These are phyloP conservation scores for Backusella macrospora DNA, from an alignment of 192 early-diverging fungal species.

Conservation along the genomic window DNA sequence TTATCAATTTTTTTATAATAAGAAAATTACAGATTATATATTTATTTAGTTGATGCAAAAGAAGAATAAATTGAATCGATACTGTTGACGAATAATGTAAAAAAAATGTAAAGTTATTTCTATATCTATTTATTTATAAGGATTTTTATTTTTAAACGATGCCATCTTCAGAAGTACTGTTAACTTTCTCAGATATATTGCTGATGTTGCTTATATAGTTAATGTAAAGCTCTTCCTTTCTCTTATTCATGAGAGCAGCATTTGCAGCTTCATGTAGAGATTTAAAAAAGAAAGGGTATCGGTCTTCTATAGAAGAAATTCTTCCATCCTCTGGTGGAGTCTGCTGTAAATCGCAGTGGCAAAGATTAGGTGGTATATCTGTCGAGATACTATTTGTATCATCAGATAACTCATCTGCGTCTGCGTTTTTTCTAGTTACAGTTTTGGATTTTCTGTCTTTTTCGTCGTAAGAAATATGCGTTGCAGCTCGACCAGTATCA, in stretches of 20 bases:
- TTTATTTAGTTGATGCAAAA: too few species aligned
- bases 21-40: too few species aligned
- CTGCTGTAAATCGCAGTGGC: not conserved
- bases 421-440: not conserved
- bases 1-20: too few species aligned
- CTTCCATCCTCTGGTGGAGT: not conserved
- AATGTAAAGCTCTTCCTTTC: slow-evolving; percentile 2
- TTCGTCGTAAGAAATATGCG: not conserved
- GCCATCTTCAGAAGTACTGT: not conserved
- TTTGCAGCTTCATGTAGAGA: slow-evolving; percentile 32
- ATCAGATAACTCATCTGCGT: not conserved
- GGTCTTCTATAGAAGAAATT: slow-evolving; percentile 30
- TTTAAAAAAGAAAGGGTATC: slow-evolving; percentile 35
- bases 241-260: slow-evolving; percentile 23
- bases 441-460: not conserved
- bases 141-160: not conserved
- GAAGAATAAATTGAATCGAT: too few species aligned
- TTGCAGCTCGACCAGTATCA: not conserved
- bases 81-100: too few species aligned
- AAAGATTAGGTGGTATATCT: not conserved
- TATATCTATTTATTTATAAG: not conserved
- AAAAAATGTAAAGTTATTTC: not conserved
- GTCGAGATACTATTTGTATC: not conserved
- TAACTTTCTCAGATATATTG: not conserved
- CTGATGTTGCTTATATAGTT: slow-evolving; percentile 1